These are phyloP conservation scores for Quambalaria eucalypti DNA, from an alignment of 1,284 basidiomycete species.

Conservation along the genomic window DNA sequence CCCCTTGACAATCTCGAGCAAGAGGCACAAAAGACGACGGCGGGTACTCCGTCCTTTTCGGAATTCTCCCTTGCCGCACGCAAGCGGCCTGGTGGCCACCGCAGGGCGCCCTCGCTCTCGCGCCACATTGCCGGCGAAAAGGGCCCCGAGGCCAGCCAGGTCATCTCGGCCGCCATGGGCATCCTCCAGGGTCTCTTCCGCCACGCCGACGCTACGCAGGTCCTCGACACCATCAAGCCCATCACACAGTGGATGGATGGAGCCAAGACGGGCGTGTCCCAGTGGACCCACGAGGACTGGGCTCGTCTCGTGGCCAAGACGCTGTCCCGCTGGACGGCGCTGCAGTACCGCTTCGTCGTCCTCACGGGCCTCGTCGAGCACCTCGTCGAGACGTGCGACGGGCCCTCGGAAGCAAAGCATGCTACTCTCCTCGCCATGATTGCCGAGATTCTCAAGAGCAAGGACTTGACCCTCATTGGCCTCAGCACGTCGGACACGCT, in stretches of 20 bases:
- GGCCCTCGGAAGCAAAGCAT: constrained; percentile 56
- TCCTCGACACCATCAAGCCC: constrained; percentile 61
- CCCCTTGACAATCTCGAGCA: background rate
- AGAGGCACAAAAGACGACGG: constrained; percentile 55
- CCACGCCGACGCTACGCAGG: constrained; percentile 69
- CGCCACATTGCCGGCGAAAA: constrained; percentile 76
- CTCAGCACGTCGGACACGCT: constrained; percentile 82
- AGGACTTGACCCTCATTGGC: constrained; percentile 68
- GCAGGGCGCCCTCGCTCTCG: constrained; percentile 72
- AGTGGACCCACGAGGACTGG: constrained; percentile 66
- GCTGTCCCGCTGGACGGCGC: constrained; percentile 71
- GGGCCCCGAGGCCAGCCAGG: constrained; percentile 66
- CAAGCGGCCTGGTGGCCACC: background rate
- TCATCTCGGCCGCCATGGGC: constrained; percentile 64
- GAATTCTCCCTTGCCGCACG: constrained; percentile 68
- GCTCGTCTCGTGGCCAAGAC: constrained; percentile 74
- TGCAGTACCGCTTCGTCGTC: constrained; percentile 83
- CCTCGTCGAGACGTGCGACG: constrained; percentile 63
- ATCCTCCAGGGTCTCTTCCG: constrained; percentile 65
- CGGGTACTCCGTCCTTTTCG: constrained; percentile 56
- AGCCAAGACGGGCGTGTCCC: constrained; percentile 18
- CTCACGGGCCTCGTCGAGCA: constrained; percentile 76
- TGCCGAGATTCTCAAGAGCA: constrained; percentile 66
- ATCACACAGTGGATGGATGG: constrained; percentile 49
- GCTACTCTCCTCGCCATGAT: constrained; percentile 70